Evolutionary conservation across 2,329 filamentous ascomycete genomes (phyloP).

Genomic region (Diaporthe caulivora): DNA sequence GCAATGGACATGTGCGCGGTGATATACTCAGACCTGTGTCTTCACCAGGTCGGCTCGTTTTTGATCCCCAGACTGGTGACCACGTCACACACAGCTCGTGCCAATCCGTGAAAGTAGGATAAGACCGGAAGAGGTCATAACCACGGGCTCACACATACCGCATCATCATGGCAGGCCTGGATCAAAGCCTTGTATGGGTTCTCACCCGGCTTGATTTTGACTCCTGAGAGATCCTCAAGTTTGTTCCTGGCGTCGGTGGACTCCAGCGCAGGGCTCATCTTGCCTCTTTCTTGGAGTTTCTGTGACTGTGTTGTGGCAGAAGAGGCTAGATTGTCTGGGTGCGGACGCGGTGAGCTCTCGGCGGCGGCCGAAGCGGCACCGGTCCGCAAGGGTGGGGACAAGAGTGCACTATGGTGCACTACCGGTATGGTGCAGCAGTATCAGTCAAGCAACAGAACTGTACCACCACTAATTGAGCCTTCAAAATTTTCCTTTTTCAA

Average conservation of each 20-base stretch:
- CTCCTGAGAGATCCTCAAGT: constrained; percentile 67
- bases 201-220: constrained; percentile 62
- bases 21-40: not conserved
- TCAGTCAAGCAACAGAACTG: not conserved
- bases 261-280: constrained; percentile 53
- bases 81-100: not conserved
- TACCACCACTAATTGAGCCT: not conserved
- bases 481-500: not conserved
- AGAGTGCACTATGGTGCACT: not conserved
- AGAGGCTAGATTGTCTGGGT: constrained; percentile 1
- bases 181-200: constrained; percentile 86
- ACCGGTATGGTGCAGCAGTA: not conserved
- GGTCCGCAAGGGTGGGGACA: not conserved
- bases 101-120: not conserved
- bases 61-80: not conserved
- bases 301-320: not conserved
- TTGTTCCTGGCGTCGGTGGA: constrained; percentile 61
- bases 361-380: constrained; percentile 13
- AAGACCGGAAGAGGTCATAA: no score
- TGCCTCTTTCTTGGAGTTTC: not conserved
- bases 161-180: constrained; percentile 72
- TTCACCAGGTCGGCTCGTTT: not conserved
- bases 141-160: constrained; percentile 64
- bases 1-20: not conserved
- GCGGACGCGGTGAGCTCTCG: not conserved